Conservation (phyloP, 2,329 filamentous ascomycete species). For the Lachnellula arida region DNA sequence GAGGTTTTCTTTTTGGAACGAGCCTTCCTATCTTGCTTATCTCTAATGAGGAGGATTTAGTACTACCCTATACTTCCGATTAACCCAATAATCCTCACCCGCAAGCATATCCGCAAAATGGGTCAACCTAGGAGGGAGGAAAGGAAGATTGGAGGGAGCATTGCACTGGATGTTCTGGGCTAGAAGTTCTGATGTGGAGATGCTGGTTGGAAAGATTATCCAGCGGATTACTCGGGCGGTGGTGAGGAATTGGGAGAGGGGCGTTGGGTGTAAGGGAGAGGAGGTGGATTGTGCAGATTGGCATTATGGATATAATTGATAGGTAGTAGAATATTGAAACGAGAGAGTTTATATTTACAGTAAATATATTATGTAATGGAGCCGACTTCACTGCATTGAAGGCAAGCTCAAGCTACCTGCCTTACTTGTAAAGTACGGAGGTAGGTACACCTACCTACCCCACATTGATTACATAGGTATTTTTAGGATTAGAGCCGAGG, state of each 20-base stretch:
- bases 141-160: not conserved
- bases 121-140: conserved; percentile 43
- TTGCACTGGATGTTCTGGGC: conserved; percentile 27
- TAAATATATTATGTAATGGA: too few relatives aligned
- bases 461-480: too few relatives aligned
- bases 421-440: too few relatives aligned
- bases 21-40: too few relatives aligned
- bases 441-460: too few relatives aligned
- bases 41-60: too few relatives aligned
- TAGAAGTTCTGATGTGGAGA: conserved; percentile 39
- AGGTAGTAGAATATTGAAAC: too few relatives aligned
- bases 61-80: conserved; percentile 44
- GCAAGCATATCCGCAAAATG: conserved; percentile 60
- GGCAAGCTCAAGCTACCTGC: too few relatives aligned
- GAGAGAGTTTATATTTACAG: too few relatives aligned
- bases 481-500: too few relatives aligned
- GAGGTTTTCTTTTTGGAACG: too few relatives aligned
- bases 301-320: conserved; percentile 35
- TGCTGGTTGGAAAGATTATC: conserved; percentile 43
- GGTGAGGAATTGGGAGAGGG: conserved; percentile 36
- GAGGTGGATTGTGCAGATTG: conserved; percentile 44
- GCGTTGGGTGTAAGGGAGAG: conserved; percentile 34
- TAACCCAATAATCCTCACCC: conserved; percentile 55
- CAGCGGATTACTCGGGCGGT: conserved; percentile 41
- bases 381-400: too few relatives aligned